Conservation (phyloP, 352 stramenopile genomes). For the Globisporangium solare region DNA sequence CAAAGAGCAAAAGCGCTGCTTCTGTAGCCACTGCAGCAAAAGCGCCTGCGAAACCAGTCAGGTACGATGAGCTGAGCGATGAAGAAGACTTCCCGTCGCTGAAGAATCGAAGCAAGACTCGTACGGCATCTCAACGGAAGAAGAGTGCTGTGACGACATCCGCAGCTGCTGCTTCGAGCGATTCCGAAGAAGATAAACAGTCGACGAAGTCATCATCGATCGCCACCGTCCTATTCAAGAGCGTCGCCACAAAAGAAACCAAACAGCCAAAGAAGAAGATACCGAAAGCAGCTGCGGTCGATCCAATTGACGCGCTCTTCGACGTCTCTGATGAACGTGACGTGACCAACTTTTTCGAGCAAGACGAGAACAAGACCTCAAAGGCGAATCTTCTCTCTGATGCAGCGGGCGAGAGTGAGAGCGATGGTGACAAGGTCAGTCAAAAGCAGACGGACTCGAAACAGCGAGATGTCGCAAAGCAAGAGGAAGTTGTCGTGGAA, state of each 20-base stretch:
- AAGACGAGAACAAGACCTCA: background rate
- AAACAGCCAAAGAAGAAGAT: slow-evolving; percentile 7
- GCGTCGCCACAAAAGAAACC: slow-evolving; percentile 1
- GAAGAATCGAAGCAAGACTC: slow-evolving; percentile 12
- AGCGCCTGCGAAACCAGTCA: too few species aligned
- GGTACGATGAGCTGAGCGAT: slow-evolving; percentile 7
- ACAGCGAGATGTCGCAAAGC: background rate
- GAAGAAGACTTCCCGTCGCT: slow-evolving; percentile 19
- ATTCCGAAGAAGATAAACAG: background rate
- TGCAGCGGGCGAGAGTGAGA: too few species aligned
- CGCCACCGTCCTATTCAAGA: background rate
- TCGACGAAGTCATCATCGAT: background rate
- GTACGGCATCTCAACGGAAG: background rate
- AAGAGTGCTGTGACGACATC: too few species aligned
- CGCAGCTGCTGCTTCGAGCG: too few species aligned
- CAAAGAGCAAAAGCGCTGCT: background rate
- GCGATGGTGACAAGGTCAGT: background rate
- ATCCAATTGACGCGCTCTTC: slow-evolving; percentile 70
- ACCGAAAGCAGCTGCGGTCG: slow-evolving; percentile 15
- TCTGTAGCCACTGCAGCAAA: background rate
- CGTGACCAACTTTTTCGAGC: slow-evolving; percentile 27
- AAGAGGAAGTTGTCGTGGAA: background rate
- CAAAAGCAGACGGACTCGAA: background rate
- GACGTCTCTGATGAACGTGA: slow-evolving; percentile 44
- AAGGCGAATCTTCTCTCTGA: background rate